phyloP scores from a whole-genome alignment of 2,329 filamentous ascomycete species.

The Aspergillus thermomutatus region DNA sequence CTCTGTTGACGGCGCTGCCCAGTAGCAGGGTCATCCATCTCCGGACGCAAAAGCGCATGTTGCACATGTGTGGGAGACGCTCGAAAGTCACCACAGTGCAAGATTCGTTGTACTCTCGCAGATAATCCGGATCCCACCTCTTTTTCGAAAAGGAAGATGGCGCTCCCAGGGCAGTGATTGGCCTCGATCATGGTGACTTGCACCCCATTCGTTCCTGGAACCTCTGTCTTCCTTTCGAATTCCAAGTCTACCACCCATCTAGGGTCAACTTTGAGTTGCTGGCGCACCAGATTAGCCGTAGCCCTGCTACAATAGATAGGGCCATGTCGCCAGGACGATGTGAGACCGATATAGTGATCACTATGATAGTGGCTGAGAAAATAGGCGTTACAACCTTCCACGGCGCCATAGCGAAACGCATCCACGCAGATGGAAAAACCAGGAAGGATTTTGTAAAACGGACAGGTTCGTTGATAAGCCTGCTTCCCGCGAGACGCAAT shows the following conservation, averaged over 20 bases:
- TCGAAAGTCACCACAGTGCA: conserved; percentile 95
- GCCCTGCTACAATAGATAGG: conserved; percentile 96
- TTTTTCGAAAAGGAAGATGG: conserved; percentile 90
- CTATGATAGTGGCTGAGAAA: conserved; percentile 98
- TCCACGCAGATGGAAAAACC: conserved; percentile 92
- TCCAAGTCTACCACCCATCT: conserved; percentile 83
- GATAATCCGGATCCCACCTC: conserved; percentile 58
- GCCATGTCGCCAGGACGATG: conserved; percentile 83
- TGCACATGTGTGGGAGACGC: conserved; percentile 80
- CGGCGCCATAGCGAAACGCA: conserved; percentile 90
- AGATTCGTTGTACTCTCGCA: conserved; percentile 67
- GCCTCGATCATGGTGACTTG: conserved; percentile 91
- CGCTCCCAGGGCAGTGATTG: conserved; percentile 95
- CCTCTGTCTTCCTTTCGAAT: conserved; percentile 74
- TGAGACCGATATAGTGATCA: conserved; percentile 92
- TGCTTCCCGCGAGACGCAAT: conserved; percentile 75
- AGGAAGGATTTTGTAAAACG: conserved; percentile 97
- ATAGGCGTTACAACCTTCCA: conserved; percentile 88
- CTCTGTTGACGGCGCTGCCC: conserved; percentile 75
- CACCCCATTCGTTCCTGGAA: conserved; percentile 78
- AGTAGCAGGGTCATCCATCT: conserved; percentile 65
- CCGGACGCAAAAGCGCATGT: conserved; percentile 77
- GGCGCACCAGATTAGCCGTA: conserved; percentile 82
- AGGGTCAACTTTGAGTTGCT: conserved; percentile 79
- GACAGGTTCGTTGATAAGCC: conserved; percentile 84